Base-by-base conservation (phyloP, 495 filamentous ascomycete genomes). In the Neurospora sp. region DNA sequence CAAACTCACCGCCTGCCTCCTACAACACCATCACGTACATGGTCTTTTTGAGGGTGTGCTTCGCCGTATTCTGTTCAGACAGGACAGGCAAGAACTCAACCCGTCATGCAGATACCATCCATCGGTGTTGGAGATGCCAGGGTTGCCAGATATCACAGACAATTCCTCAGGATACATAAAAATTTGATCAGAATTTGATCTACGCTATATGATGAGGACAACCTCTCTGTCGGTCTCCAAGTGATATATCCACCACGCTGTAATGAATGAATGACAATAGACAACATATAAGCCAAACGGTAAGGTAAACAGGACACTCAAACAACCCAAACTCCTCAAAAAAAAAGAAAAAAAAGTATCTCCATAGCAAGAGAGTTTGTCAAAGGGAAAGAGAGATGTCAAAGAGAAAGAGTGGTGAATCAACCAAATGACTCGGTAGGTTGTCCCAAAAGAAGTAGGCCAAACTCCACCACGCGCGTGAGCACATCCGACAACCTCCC, bases 381-480 rank as follows among this genome's bases (percentile, higher is more conserved):
- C 44, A 20, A 23, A 11, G n/a, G 10, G 4, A 23, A n/a, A 10
- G 4, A 23, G 4, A 35, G 11, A 48, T n/a, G n/a, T n/a, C n/a
- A n/a, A 9, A 59, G 11, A 3, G 48, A 54, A 9, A n/a, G n/a
- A n/a, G n/a, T n/a, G n/a, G n/a, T n/a, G n/a, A n/a, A n/a, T n/a
- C 54, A 62, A 62, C 54, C 7, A 62, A 31, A 3, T 62, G 54
- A 31, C 12, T 62, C 54, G 12, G 54, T 18, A 62, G 54, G 54
- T 16, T 62, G 54, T 8, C 54, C 54, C 23, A 79, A 18, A 35
- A 82, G 39, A 35, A 79, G 73, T 75, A 81, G 41, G 1, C 76
- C 77, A 66, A 80, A 31, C 72, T 82, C 81, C 16, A 80, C 77
- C 23, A 71, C 42, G 75, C 77, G 81, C 3, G 72, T 75, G 69